Evolutionary conservation across 2,329 filamentous ascomycete species (phyloP).

Genomic region (Ciborinia camelliae): DNA sequence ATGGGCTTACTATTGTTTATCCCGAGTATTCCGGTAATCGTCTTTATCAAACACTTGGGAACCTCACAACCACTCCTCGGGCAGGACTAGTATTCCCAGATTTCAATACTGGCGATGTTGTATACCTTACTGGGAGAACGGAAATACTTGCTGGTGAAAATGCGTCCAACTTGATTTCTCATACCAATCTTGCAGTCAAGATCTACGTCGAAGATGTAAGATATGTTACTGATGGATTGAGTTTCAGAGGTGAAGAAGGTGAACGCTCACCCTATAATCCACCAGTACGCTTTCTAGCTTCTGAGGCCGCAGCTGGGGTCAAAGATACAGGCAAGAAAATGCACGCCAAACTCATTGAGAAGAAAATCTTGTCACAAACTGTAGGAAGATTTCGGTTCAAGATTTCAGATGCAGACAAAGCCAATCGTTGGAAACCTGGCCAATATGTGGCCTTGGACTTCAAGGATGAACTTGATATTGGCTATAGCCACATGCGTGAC

Average conservation of each 20-base stretch:
- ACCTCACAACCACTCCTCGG: slow-evolving; percentile 62
- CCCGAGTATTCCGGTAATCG: slow-evolving; percentile 82
- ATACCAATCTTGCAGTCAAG: slow-evolving; percentile 69
- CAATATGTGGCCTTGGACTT: slow-evolving; percentile 80
- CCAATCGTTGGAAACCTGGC: slow-evolving; percentile 57
- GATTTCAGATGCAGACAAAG: slow-evolving; percentile 40
- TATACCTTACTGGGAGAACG: slow-evolving; percentile 68
- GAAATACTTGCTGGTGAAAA: slow-evolving; percentile 62
- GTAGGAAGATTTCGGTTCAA: slow-evolving; percentile 64
- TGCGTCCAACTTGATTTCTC: slow-evolving; percentile 61
- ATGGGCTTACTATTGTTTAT: slow-evolving; percentile 55
- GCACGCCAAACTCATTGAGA: slow-evolving; percentile 54
- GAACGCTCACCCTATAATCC: slow-evolving; percentile 78
- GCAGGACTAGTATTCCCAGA: slow-evolving; percentile 72
- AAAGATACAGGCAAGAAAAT: slow-evolving; percentile 22
- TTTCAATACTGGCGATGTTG: slow-evolving; percentile 66
- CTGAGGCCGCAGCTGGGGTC: slow-evolving; percentile 46
- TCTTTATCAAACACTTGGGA: slow-evolving; percentile 80
- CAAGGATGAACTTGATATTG: slow-evolving; percentile 61
- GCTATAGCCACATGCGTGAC: slow-evolving; percentile 81
- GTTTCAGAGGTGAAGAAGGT: slow-evolving; percentile 60
- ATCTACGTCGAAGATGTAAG: slow-evolving; percentile 59
- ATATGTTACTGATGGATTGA: slow-evolving; percentile 61
- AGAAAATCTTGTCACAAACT: slow-evolving; percentile 60
- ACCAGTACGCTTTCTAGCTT: slow-evolving; percentile 59